Percentiles rank a stretch among this genome's conserved stretches.
Evolutionary conservation across 495 filamentous ascomycete species (phyloP).

Genomic region (Chaetomium tenue): DNA sequence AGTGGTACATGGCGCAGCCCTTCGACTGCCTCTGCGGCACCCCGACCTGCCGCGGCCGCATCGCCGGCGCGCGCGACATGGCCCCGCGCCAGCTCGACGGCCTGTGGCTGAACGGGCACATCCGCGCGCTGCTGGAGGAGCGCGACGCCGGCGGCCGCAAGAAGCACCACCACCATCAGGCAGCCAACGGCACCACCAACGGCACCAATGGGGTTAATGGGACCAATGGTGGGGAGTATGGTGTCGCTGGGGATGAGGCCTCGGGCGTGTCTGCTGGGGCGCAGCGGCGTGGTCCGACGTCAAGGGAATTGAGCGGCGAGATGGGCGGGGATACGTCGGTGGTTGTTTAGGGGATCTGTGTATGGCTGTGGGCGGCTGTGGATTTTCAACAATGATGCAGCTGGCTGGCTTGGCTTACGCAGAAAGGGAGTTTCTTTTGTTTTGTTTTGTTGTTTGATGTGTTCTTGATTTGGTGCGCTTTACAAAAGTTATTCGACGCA

Average conservation of each 20-base stretch:
- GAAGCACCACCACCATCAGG: too few species aligned
- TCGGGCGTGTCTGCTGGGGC: slow-evolving; percentile 22
- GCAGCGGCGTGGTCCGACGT: slow-evolving; percentile 44
- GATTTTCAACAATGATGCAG: slow-evolving; percentile 11
- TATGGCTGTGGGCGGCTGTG: background rate
- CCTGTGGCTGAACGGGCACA: slow-evolving; percentile 56
- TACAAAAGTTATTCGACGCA: background rate
- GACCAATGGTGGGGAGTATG: slow-evolving; percentile 9
- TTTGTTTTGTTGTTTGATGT: slow-evolving; percentile 1
- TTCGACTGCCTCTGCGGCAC: slow-evolving; percentile 65
- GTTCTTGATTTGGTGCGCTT: slow-evolving; percentile 4
- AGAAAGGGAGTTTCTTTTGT: background rate
- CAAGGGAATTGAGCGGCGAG: slow-evolving; percentile 52
- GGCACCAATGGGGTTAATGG: slow-evolving; percentile 16
- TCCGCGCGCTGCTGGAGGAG: slow-evolving; percentile 51
- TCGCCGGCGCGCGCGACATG: slow-evolving; percentile 58
- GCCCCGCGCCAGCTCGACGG: slow-evolving; percentile 43
- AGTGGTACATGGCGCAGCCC: slow-evolving; percentile 73
- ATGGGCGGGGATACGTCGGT: slow-evolving; percentile 53
- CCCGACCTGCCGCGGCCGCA: slow-evolving; percentile 49
- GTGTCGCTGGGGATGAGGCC: slow-evolving; percentile 20
- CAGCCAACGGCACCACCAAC: too few species aligned
- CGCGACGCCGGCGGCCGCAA: slow-evolving; percentile 11
- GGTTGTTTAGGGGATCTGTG: slow-evolving; percentile 4
- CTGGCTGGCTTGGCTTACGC: background rate